Base-by-base conservation (phyloP, 208 protist species). In the Vickermania ingenoplastis region DNA sequence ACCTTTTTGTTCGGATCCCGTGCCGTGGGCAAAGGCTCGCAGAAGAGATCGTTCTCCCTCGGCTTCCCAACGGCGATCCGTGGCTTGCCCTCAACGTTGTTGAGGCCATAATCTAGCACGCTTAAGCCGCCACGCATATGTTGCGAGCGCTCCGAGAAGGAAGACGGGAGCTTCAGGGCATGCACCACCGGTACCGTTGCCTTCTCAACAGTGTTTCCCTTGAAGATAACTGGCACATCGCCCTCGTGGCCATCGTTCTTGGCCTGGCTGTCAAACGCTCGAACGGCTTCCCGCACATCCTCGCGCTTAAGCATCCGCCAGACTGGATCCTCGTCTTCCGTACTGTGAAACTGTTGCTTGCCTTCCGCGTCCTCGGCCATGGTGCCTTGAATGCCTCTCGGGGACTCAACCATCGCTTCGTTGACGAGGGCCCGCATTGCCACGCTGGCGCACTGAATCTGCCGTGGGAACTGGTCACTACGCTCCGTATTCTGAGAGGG, bases 341-440 rank as follows among this genome's bases (percentile, higher is more conserved):
- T 27, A 7, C 7, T 45, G 36, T 45, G 17, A 7, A 45, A 17
- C 36, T 7, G 36, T n/a, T n/a, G n/a, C 17, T 45, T 45, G 7
- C 36, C 36, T 17, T 45, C 17, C n/a, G n/a, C n/a, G n/a, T n/a
- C n/a, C 36, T 45, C 36, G 36, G 11, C 17, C 11, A 45, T 45
- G 36, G 36, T n/a, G 36, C 36, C 36, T 45, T 45, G 11, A 17
- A 45, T 45, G n/a, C n/a, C n/a, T n/a, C n/a, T n/a, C 7, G 13
- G 50, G 5, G 11, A 13, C 50, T 17, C 50, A 5, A 21, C 50
- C 50, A 28, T 17, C 50, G 50, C 50, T 26, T 54, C 50, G 24
- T 54, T 54, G 11, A 54, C 50, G 11, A 54, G 13, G 50, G n/a
- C 7, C 11, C 50, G 50, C 50, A 54, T 54, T 21, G 50, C 50